These are phyloP conservation scores for Russula griseocarnosa DNA, from an alignment of 768 basidiomycete species.

Conservation along the genomic window DNA sequence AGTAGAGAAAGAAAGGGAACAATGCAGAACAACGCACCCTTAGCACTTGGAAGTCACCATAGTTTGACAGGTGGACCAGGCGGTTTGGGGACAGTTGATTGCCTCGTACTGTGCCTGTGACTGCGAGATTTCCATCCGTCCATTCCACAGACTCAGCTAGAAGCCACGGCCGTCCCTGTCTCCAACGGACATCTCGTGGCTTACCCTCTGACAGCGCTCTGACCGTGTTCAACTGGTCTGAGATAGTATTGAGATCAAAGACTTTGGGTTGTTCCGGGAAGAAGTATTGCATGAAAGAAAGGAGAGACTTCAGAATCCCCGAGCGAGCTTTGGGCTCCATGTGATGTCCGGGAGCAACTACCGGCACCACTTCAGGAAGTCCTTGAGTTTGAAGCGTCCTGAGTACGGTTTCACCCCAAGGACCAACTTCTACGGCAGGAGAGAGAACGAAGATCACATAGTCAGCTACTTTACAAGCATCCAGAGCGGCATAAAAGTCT, in stretches of 20 bases:
- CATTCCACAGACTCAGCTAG: conserved; percentile 63
- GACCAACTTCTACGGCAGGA: conserved; percentile 72
- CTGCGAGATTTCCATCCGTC: conserved; percentile 61
- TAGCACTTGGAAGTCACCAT: conserved; percentile 82
- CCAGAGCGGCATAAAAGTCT: conserved; percentile 70
- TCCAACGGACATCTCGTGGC: conserved; percentile 75
- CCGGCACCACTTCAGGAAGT: conserved; percentile 76
- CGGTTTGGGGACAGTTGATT: conserved; percentile 72
- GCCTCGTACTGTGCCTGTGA: conserved; percentile 87
- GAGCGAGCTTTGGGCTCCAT: conserved; percentile 60
- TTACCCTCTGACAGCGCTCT: conserved; percentile 81
- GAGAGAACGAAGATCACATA: conserved; percentile 87
- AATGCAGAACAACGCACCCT: conserved; percentile 48
- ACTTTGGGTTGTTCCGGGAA: conserved; percentile 76
- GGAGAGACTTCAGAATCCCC: conserved; percentile 76
- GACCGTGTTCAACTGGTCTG: conserved; percentile 69
- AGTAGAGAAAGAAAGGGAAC: neutral
- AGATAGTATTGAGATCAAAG: conserved; percentile 59
- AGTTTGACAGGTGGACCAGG: conserved; percentile 80
- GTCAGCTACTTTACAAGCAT: conserved; percentile 84
- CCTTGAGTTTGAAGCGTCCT: conserved; percentile 89
- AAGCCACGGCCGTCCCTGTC: conserved; percentile 74
- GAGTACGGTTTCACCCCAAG: conserved; percentile 82
- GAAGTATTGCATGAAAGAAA: conserved; percentile 95
- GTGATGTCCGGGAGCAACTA: conserved; percentile 53